Evolutionary conservation across 257 asterid species (phyloP), one percentile per base, ranked within the genome.

Genomic region (Fraxinus quadrangulata): DNA sequence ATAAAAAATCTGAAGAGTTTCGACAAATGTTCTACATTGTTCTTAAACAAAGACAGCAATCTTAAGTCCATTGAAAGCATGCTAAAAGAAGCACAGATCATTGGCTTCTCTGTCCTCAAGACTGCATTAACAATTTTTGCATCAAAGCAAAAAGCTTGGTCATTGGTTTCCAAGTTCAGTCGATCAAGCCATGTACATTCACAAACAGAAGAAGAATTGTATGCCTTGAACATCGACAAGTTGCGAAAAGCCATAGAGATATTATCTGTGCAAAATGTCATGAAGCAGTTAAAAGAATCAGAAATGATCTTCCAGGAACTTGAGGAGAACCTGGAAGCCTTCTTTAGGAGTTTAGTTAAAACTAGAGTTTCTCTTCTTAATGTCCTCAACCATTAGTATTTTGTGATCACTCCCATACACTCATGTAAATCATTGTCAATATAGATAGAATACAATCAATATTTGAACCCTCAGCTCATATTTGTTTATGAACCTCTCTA

Each of bases 1-100:
- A 23, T 85, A 47, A 79, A 78, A 71, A 69, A 74, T 54, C 65
- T 83, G 77, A 83, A 78, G 73, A 79, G 61, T 77, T 74, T 17
- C 19, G 47, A 74, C 21, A 75, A 51, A 24, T 71, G 12, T 45
- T 40, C 78, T 8, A 14, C 73, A 33, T 13, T 63, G 33, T 11
- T 19, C 37, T 59, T 69, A 16, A 8, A 67, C 33, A 33, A 49
- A 0, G 47, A 74, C 3, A 9, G 16, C 14, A 71, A 67, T 45
- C 40, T 49, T 54, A 19, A 17, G 24, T 3, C 24, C 34, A 11
- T 63, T 65, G 24, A 11, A 2, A 51, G 37, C 1, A 5, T 77
- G 42, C 59, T 81, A 3, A 79, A 79, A 54, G 81, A 84, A 76
- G 66, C 71, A 2, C 79, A 86, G 77, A 65, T 51, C n/a, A 37